phyloP scores from a whole-genome alignment of 2,329 filamentous ascomycete genomes.

The Xylariaceae sp. region DNA sequence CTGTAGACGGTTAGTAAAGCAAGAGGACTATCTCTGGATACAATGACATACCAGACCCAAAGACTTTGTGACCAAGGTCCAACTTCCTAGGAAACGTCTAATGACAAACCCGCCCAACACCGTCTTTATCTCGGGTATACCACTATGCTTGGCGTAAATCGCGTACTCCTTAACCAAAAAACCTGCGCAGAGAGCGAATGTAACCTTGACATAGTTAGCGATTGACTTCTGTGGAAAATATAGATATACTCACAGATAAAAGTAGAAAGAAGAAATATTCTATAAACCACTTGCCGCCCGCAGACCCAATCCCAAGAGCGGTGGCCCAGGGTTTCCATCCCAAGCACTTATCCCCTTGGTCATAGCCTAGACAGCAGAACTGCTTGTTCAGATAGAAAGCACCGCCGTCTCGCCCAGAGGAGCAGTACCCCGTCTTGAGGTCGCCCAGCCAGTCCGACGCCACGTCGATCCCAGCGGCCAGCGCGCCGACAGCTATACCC shows the following conservation, averaged over 20 bases:
- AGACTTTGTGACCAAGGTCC: constrained; percentile 88
- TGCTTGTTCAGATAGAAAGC: constrained; percentile 85
- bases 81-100: constrained; percentile 74
- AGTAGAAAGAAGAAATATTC: constrained; percentile 84
- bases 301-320: constrained; percentile 63
- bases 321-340: constrained; percentile 86
- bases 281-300: constrained; percentile 70
- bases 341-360: constrained; percentile 73
- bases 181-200: constrained; percentile 74
- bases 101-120: constrained; percentile 93
- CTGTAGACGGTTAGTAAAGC: constrained; percentile 39
- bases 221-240: background rate
- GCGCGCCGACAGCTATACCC: constrained; percentile 74
- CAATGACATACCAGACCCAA: constrained; percentile 65
- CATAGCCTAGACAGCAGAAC: constrained; percentile 92
- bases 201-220: constrained; percentile 45
- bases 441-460: constrained; percentile 91
- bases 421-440: constrained; percentile 85
- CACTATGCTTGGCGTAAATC: constrained; percentile 85
- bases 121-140: constrained; percentile 97
- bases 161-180: constrained; percentile 80
- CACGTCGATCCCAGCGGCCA: constrained; percentile 87
- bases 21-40: background rate
- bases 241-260: constrained; percentile 66
- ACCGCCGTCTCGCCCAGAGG: constrained; percentile 68